These are phyloP conservation scores for Nicotiana obtusifolia DNA, from an alignment of 257 asterid genomes.

Conservation along the genomic window DNA sequence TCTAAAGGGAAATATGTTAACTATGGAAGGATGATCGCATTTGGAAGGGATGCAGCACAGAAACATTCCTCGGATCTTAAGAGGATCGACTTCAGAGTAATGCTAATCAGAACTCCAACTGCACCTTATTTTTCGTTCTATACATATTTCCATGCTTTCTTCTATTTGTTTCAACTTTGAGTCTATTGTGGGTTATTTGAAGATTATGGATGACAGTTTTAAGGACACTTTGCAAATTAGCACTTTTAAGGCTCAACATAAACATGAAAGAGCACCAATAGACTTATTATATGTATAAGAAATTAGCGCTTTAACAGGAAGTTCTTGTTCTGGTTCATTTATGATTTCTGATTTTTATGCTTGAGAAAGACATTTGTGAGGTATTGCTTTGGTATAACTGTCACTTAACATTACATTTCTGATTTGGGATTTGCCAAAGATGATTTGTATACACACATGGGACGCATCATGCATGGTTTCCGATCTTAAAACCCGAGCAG, in stretches of 20 bases:
- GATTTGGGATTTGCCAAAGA: background rate
- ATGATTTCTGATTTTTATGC: background rate
- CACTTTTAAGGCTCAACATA: background rate
- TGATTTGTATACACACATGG: background rate
- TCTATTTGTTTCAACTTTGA: background rate
- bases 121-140: background rate
- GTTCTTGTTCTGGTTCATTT: background rate
- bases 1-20: constrained; percentile 27
- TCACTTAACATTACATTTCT: background rate
- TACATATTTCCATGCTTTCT: background rate
- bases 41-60: constrained; percentile 57
- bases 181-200: background rate
- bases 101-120: background rate
- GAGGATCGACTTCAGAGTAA: constrained; percentile 77
- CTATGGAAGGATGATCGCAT: constrained; percentile 72
- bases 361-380: background rate
- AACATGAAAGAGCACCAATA: background rate
- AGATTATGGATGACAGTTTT: background rate
- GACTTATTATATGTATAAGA: background rate
- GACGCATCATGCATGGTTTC: background rate
- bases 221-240: background rate
- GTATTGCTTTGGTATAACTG: background rate
- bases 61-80: constrained; percentile 53
- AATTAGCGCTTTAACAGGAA: background rate
- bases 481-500: background rate